Conservation (phyloP, 257 asterid species). For the Capsicum baccatum region DNA sequence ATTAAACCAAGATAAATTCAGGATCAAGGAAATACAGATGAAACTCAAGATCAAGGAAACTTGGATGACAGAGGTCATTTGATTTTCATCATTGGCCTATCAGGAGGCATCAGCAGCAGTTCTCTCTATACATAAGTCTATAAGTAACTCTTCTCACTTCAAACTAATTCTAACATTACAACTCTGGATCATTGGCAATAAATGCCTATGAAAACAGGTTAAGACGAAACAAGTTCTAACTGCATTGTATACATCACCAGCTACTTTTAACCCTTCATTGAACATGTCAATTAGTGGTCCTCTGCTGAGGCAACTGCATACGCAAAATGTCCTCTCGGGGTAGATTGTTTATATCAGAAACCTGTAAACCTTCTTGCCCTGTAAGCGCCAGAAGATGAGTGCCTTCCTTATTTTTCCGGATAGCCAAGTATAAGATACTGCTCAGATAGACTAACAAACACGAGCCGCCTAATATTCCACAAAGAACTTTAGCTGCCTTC, state of each 20-base stretch:
- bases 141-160: neutral
- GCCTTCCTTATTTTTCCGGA: slow-evolving; percentile 68
- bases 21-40: neutral
- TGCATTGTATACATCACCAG: neutral
- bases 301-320: slow-evolving; percentile 83
- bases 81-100: neutral
- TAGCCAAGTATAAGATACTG: slow-evolving; percentile 64
- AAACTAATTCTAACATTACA: slow-evolving; percentile 18
- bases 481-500: slow-evolving; percentile 48
- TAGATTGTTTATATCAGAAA: slow-evolving; percentile 40
- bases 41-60: neutral
- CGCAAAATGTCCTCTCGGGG: slow-evolving; percentile 77
- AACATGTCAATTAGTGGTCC: slow-evolving; percentile 41
- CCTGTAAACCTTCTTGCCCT: slow-evolving; percentile 47
- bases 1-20: neutral
- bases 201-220: neutral
- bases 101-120: neutral
- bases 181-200: slow-evolving; percentile 11
- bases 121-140: neutral
- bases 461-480: slow-evolving; percentile 68
- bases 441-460: slow-evolving; percentile 72
- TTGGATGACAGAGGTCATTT: neutral
- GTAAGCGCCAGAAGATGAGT: slow-evolving; percentile 66
- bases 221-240: slow-evolving; percentile 7
- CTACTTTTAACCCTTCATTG: slow-evolving; percentile 35